Evolutionary conservation across 495 filamentous ascomycete genomes (phyloP).

Genomic region (Viridothelium virens): DNA sequence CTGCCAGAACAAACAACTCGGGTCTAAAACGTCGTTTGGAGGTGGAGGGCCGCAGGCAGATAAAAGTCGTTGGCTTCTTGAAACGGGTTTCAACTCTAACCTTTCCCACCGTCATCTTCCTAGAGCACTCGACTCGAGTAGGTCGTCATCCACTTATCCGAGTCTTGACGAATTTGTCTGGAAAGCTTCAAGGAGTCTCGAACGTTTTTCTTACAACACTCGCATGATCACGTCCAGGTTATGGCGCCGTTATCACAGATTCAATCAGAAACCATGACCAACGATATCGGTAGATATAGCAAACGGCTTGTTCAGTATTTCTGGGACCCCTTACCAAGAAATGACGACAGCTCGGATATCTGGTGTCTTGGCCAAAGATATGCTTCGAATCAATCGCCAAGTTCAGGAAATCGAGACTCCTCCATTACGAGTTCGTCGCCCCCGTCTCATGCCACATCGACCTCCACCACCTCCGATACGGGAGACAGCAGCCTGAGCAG

Average conservation of each 20-base stretch:
- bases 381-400: conserved; percentile 31
- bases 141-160: not conserved
- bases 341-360: conserved; percentile 67
- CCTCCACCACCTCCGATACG: not conserved
- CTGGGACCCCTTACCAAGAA: conserved; percentile 89
- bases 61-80: too few relatives aligned
- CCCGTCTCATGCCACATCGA: not conserved
- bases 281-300: conserved; percentile 53
- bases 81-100: too few relatives aligned
- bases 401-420: conserved; percentile 11
- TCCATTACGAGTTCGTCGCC: not conserved
- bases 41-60: too few relatives aligned
- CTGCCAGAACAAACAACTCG: not conserved
- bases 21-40: not conserved
- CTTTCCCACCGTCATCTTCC: too few relatives aligned
- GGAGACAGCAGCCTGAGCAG: conserved; percentile 3
- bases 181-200: not conserved
- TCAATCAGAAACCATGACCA: conserved; percentile 43
- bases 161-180: not conserved
- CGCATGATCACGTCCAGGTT: not conserved
- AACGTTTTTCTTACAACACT: not conserved
- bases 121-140: too few relatives aligned
- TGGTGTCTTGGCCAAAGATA: conserved; percentile 88
- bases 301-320: conserved; percentile 85
- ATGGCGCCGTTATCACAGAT: not conserved